Conservation (phyloP, 2,329 filamentous ascomycete genomes). For the Teratosphaeria viscida region DNA sequence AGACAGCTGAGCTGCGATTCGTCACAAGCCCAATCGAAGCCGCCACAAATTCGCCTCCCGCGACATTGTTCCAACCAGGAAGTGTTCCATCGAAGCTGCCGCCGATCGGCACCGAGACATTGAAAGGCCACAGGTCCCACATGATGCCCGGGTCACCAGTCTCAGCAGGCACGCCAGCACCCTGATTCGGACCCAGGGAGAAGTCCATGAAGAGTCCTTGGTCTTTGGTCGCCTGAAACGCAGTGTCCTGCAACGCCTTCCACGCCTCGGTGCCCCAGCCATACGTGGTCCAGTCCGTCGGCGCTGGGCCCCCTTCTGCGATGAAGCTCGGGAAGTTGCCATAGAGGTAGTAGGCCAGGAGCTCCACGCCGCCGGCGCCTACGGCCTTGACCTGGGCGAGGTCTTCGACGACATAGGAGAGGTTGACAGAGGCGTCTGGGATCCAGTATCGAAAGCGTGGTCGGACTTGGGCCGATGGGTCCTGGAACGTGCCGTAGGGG, state of each 20-base stretch:
- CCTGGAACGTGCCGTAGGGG: conserved; percentile 12
- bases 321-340: conserved; percentile 16
- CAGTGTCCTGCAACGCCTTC: not conserved
- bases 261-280: conserved; percentile 3
- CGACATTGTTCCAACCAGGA: not conserved
- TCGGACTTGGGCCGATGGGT: conserved; percentile 17
- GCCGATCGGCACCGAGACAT: not conserved
- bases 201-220: conserved; percentile 36
- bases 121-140: conserved; percentile 21
- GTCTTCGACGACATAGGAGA: conserved; percentile 20
- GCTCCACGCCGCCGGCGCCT: conserved; percentile 31
- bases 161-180: conserved; percentile 35
- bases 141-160: conserved; percentile 25
- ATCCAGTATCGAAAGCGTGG: conserved; percentile 30
- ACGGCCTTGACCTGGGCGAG: conserved; percentile 21
- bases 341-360: conserved; percentile 32
- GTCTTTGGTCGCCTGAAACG: conserved; percentile 25
- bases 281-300: conserved; percentile 1
- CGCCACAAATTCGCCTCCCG: conserved; percentile 19
- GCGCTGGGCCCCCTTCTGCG: not conserved
- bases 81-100: not conserved
- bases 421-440: conserved; percentile 27
- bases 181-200: conserved; percentile 38
- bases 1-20: conserved; percentile 3
- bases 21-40: conserved; percentile 12